Evolutionary conservation across 1,284 basidiomycete genomes (phyloP).

Genomic region (Ganoderma multipileum): DNA sequence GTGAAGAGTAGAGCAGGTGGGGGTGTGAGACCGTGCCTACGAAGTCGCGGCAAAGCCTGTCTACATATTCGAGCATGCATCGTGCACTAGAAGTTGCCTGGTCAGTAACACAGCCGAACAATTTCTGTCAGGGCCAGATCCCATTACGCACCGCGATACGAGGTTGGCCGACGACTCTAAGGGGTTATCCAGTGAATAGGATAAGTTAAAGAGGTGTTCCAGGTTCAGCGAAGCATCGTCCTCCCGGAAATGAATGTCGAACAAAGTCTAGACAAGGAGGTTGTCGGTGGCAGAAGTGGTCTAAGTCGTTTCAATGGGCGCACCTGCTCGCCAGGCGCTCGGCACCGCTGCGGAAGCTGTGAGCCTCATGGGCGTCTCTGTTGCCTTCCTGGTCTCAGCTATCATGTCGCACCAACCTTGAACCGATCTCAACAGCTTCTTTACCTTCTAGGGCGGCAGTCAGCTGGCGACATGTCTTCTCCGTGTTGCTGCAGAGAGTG

Average conservation of each 20-base stretch:
- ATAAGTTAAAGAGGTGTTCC: not conserved
- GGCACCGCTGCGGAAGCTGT: too few relatives aligned
- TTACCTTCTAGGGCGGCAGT: too few relatives aligned
- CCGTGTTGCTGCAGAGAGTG: too few relatives aligned
- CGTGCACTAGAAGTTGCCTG: not conserved
- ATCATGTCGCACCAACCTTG: not conserved
- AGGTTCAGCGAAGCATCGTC: not conserved
- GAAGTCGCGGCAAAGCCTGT: conserved; percentile 17
- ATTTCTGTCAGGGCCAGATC: not conserved
- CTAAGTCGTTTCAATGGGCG: too few relatives aligned
- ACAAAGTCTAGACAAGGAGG: not conserved
- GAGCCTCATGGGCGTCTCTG: not conserved
- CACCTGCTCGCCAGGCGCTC: too few relatives aligned
- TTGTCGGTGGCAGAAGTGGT: not conserved
- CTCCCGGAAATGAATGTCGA: not conserved
- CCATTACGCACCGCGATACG: not conserved
- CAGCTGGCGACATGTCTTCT: too few relatives aligned
- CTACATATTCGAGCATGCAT: conserved; percentile 20
- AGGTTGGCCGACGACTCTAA: not conserved
- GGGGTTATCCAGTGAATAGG: not conserved
- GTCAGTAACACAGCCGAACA: not conserved
- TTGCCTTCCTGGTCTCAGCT: not conserved
- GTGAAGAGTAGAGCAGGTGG: conserved; percentile 4
- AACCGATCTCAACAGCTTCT: not conserved
- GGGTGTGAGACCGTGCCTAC: conserved; percentile 10